Evolutionary conservation across 768 basidiomycete species (phyloP), one percentile per base, ranked within the genome.

Genomic region (Flagelloscypha sp.): DNA sequence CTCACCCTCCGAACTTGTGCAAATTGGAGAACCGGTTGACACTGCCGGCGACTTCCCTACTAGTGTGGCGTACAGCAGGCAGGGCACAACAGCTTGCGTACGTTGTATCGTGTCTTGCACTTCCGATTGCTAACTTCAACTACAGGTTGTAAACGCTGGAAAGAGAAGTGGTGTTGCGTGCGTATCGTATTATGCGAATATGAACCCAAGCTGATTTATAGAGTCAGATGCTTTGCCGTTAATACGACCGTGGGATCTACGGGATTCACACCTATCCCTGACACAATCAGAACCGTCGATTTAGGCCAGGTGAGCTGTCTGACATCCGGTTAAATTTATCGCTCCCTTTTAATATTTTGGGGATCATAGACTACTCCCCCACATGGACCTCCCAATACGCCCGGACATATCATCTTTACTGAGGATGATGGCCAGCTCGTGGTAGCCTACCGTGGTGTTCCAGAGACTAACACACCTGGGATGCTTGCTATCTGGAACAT

Each of bases 11-110:
- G 46, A 57, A 24, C 48, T 73, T 20, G 45, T 42, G 8, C 56
- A 63, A 57, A 53, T 72, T 22, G 71, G 70, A 1, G 49, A 55
- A 24, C 69, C 70, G 5, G 57, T 65, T 1, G 54, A 58, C n/a
- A 61, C 55, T 10, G 65, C 61, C 4, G 70, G 72, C 12, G 65
- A 74, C 34, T 73, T 72, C 58, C 70, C 71, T 11, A 54, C 72
- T 37, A 66, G 68, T 1, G 29, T 60, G 29, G 42, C 47, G 6
- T 24, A 36, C 6, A 36, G 35, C 21, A 44, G 30, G 30, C 41
- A 36, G 27, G 24, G 6, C 21, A 46, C 40, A 38, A 53, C 30
- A 46, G 33, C 37, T 17, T 34, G 47, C 10, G n/a, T n/a, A n/a
- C n/a, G n/a, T n/a, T n/a, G n/a, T n/a, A n/a, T n/a, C n/a, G n/a